Evolutionary conservation across 169 alveolate species (phyloP), one percentile per base, ranked within the genome.

Genomic region (Babesia divergens): DNA sequence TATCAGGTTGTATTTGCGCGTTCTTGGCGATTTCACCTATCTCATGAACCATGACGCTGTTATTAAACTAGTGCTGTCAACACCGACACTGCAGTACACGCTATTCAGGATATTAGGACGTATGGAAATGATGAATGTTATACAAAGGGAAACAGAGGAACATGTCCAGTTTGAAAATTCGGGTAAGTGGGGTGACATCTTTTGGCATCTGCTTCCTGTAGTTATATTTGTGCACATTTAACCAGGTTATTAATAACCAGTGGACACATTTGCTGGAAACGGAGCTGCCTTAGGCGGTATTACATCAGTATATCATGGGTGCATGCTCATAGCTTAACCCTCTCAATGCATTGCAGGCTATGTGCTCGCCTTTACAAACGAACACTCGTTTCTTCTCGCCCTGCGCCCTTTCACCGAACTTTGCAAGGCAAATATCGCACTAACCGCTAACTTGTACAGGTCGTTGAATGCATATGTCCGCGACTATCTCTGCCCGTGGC

Each of bases 31-130:
- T 46, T 32, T 80, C 2, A 34, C 84, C 28, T 80, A 69, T 37
- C 55, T 80, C 20, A 28, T 80, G 53, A 65, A 72, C 14, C 88
- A 80, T 50, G 51, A 55, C 0, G 59, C 40, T 24, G 88, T 80
- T 1, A 32, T 52, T 20, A 26, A 38, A 31, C 60, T 29, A 42
- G 56, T 80, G 7, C 32, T 80, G 32, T 6, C 24, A 13, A 26
- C 43, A 26, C 51, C 67, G 11, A 49, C 6, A 3, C 52, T 70
- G 1, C 82, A 59, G 24, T 22, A 2, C 28, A 55, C 83, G 18
- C 26, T 80, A 8, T 71, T 80, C 29, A 59, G 54, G 14, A 58
- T 80, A 49, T 32, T 80, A 16, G 22, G 26, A 13, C n/a, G 35
- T 11, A 34, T 47, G 50, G 29, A 80, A 5, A 18, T 59, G 44